phyloP scores from a whole-genome alignment of 2,329 filamentous ascomycete species.

The Ophiostoma populinum region DNA sequence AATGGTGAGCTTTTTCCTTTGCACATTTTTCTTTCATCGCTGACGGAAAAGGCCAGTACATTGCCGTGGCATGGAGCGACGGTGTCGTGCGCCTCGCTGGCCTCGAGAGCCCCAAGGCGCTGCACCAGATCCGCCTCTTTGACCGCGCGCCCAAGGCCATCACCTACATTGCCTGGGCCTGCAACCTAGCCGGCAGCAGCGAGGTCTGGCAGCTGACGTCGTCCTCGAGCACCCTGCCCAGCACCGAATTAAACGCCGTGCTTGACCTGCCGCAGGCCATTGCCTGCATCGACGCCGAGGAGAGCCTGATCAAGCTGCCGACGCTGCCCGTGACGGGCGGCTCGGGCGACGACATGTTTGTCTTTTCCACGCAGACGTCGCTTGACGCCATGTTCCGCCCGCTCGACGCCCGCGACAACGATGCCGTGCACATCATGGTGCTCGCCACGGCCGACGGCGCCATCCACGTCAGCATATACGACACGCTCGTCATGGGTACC shows the following conservation, averaged over 20 bases:
- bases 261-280: conserved; percentile 54
- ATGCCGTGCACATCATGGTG: conserved; percentile 64
- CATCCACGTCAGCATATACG: conserved; percentile 67
- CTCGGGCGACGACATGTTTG: conserved; percentile 35
- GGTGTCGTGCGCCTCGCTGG: conserved; percentile 61
- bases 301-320: conserved; percentile 59
- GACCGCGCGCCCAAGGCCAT: conserved; percentile 25
- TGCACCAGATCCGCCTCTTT: conserved; percentile 49
- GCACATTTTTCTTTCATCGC: neutral
- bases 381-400: conserved; percentile 54
- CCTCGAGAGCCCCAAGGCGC: conserved; percentile 63
- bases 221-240: conserved; percentile 15
- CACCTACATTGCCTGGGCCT: conserved; percentile 36
- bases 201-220: conserved; percentile 17
- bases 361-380: conserved; percentile 53
- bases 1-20: conserved; percentile 35
- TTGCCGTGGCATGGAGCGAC: conserved; percentile 75
- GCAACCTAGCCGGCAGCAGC: conserved; percentile 22
- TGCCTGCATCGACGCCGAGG: conserved; percentile 58
- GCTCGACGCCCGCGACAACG: conserved; percentile 44
- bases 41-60: conserved; percentile 42
- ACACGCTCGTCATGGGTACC: conserved; percentile 63
- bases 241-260: conserved; percentile 16
- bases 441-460: conserved; percentile 54
- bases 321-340: conserved; percentile 48